Base-by-base conservation (phyloP, 1,284 basidiomycete genomes). In the Pseudozyma hubeiensis region DNA sequence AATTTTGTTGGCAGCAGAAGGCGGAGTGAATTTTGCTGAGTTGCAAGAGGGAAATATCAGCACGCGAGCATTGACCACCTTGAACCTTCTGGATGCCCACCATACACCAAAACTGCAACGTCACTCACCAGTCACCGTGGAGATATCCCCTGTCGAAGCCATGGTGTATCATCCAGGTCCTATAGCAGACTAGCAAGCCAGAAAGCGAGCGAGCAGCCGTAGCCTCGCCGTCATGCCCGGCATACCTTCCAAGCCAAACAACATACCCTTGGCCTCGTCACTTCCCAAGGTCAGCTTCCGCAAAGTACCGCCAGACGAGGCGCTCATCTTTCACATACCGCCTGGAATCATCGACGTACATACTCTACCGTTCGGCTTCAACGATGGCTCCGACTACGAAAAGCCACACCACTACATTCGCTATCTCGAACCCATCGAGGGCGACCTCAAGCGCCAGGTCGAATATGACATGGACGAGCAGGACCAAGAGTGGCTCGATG, bases 391-490 rank as follows among this genome's bases (percentile, higher is more conserved):
- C 19, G 89, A 91, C 46, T 94, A 92, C 82, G 87, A 87, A 69
- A 87, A 90, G 72, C 92, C 93, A 7, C 91, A 93, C 55, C 89
- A 93, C 80, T 96, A 97, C 84, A 92, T 96, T 82, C 90, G 93
- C 48, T 90, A 95, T 84, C 92, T 96, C 75, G 96, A 97, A 81
- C 96, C 96, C 0, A 87, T 96, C 74, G 96, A 99, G 84, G 90
- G 89, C 55, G 97, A 99, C 72, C 89, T 98, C 33, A 91, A 92
- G 10, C 89, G 90, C 48, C 94, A 96, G 82, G 96, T 98, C 48
- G 97, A 99, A 85, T 99, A 99, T 87, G 97, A 99, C 84, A 99
- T 99, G 95, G 97, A 99, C 82, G 97, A 98, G 84, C 96, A 98
- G 94, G 96, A 98, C 85, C 91, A 94, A 84, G 92, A 94, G 84